Base-by-base conservation (phyloP, 2,329 filamentous ascomycete species). In the Zalaria obscura region DNA sequence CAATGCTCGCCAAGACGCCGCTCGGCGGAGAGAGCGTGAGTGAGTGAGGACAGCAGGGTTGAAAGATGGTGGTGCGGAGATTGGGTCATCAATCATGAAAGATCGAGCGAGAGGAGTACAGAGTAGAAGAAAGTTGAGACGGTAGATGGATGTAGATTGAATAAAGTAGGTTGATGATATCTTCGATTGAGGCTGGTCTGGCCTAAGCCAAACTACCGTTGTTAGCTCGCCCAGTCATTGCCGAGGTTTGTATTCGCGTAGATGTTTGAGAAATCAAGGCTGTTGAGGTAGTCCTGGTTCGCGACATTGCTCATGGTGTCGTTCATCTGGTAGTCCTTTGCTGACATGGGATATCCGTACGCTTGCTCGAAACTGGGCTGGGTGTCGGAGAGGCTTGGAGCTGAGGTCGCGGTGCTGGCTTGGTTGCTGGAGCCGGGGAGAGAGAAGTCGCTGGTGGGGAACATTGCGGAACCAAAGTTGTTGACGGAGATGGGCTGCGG, bases 271-370 rank as follows among this genome's bases (percentile, higher is more conserved):
- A 55, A 48, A 33, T 52, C 50, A 43, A 52, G 55, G 3, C 52
- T 40, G 27, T 49, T 45, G 29, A 51, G 41, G 42, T 52, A 57
- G 37, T 49, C 48, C 42, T 58, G 55, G 35, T 49, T 50, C 25
- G 54, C 50, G 3, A 57, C 49, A 43, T 48, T 54, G 42, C 58
- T 43, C 3, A 55, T 55, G 29, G 55, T 53, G 41, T 59, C 55
- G 18, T 49, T 51, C 57, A 56, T 58, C 25, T 52, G 48, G 41
- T 56, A 55, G 7, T 51, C 44, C 3, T 50, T 49, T 39, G 27
- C 25, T 28, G 41, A 5, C 27, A 31, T 11, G 35, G 37, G n/a
- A 34, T 40, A 36, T 40, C 43, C 27, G 46, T 41, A 39, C 25
- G 40, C 26, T 38, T 33, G 38, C 31, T 43, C n/a, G 45, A 57